phyloP scores from a whole-genome alignment of 192 early-diverging fungal genomes.

The Glomus cerebriforme region DNA sequence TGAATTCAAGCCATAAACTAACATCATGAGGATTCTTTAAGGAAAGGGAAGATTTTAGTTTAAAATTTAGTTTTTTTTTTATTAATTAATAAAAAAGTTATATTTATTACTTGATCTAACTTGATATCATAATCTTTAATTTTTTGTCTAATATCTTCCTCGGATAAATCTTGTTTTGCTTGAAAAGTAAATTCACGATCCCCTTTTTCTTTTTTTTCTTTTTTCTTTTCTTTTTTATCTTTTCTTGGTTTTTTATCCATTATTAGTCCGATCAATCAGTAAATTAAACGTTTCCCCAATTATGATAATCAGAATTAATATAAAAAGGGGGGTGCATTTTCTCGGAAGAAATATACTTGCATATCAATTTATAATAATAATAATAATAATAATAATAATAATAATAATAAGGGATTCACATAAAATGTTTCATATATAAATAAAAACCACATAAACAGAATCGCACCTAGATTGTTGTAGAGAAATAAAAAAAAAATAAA shows the following conservation, averaged over 20 bases:
- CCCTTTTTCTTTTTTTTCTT: neutral
- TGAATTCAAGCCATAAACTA: constrained; percentile 52
- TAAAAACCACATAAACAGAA: neutral
- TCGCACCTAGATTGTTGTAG: neutral
- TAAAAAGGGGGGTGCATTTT: too few species aligned
- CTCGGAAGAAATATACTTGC: too few species aligned
- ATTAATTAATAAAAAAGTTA: neutral
- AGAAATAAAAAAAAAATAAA: neutral
- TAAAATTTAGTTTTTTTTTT: neutral
- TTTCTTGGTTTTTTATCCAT: neutral
- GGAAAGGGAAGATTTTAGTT: neutral
- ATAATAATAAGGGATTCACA: too few species aligned
- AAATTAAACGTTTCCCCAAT: too few species aligned
- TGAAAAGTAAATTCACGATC: neutral
- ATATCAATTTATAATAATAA: too few species aligned
- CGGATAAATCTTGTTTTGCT: neutral
- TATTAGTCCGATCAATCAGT: too few species aligned
- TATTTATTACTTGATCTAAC: constrained; percentile 1
- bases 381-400: too few species aligned
- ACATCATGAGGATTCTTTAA: constrained; percentile 48
- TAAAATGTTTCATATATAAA: too few species aligned
- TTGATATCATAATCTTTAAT: constrained; percentile 9
- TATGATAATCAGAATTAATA: too few species aligned
- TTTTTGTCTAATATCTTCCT: constrained; percentile 17
- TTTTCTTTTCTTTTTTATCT: neutral